Conservation (phyloP, 2,329 filamentous ascomycete genomes). For the Alternaria atra region DNA sequence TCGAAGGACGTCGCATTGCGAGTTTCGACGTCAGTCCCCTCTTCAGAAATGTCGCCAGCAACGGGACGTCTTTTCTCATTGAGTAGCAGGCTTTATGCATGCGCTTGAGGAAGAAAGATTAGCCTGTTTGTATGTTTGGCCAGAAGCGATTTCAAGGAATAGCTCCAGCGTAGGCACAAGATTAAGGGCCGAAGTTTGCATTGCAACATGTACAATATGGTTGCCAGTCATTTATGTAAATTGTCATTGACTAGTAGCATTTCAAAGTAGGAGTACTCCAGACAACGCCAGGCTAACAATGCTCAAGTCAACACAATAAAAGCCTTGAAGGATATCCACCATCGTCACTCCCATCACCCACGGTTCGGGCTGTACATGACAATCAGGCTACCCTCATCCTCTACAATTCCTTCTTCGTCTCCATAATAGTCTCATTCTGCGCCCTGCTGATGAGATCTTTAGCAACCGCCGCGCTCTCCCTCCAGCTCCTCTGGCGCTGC, state of each 20-base stretch:
- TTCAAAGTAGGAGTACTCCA: neutral
- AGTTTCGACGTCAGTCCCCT: slow-evolving; percentile 1
- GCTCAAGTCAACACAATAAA: slow-evolving; percentile 6
- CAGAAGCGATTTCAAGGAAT: neutral
- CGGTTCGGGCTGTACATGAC: neutral
- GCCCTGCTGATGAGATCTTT: slow-evolving; percentile 59
- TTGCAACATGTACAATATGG: neutral
- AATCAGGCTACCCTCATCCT: neutral
- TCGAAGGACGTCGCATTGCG: slow-evolving; percentile 3
- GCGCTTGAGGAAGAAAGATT: slow-evolving; percentile 44
- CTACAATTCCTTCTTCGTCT: slow-evolving; percentile 52
- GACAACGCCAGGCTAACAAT: slow-evolving; percentile 24
- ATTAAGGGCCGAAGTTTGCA: neutral
- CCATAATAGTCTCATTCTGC: slow-evolving; percentile 35
- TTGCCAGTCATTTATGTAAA: neutral
- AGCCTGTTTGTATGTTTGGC: neutral
- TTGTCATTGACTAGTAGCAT: neutral
- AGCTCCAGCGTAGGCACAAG: neutral
- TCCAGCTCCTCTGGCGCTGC: slow-evolving; percentile 60
- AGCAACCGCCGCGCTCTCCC: slow-evolving; percentile 62
- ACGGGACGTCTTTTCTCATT: slow-evolving; percentile 50
- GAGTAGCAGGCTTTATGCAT: slow-evolving; percentile 38
- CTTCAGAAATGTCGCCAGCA: slow-evolving; percentile 25
- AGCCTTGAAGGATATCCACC: neutral
- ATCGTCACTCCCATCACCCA: neutral